These are phyloP conservation scores for Galerina marginata DNA, from an alignment of 768 basidiomycete genomes.

Conservation along the genomic window DNA sequence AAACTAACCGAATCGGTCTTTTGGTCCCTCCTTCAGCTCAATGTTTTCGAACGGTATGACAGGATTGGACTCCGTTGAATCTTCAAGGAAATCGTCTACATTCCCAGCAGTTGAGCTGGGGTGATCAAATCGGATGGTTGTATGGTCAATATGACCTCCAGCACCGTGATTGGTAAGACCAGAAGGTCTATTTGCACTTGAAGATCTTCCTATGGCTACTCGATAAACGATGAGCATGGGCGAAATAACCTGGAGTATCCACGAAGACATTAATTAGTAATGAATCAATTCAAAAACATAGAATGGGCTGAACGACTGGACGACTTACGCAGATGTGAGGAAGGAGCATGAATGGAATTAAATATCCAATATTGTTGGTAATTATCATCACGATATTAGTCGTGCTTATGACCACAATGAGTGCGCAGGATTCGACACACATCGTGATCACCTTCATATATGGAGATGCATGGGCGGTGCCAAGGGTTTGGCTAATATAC, in stretches of 20 bases:
- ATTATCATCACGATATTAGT: constrained; percentile 5
- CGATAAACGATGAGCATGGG: constrained; percentile 6
- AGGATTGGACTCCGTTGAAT: not conserved
- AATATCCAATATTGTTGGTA: not conserved
- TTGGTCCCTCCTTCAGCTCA: not conserved
- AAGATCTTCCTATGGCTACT: constrained; percentile 1
- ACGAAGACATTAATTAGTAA: not conserved
- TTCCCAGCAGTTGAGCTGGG: not conserved
- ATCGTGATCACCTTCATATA: constrained; percentile 15
- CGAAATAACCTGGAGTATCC: not conserved
- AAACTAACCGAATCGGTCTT: not conserved
- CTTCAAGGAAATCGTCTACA: not conserved
- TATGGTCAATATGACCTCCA: not conserved
- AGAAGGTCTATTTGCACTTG: not conserved
- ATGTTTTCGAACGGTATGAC: not conserved
- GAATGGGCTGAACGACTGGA: not conserved
- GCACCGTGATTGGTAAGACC: not conserved
- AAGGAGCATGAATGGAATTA: constrained; percentile 15
- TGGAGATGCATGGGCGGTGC: constrained; percentile 3
- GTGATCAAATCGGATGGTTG: not conserved
- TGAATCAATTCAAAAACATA: too few species aligned
- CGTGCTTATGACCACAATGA: constrained; percentile 11
- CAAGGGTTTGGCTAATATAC: constrained; percentile 14
- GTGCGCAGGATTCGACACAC: constrained; percentile 13
- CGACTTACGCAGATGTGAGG: constrained; percentile 16